Percentiles rank a stretch among this genome's conserved stretches.
phyloP scores from a whole-genome alignment of 2,329 filamentous ascomycete species.

The Verticillium nubilum region DNA sequence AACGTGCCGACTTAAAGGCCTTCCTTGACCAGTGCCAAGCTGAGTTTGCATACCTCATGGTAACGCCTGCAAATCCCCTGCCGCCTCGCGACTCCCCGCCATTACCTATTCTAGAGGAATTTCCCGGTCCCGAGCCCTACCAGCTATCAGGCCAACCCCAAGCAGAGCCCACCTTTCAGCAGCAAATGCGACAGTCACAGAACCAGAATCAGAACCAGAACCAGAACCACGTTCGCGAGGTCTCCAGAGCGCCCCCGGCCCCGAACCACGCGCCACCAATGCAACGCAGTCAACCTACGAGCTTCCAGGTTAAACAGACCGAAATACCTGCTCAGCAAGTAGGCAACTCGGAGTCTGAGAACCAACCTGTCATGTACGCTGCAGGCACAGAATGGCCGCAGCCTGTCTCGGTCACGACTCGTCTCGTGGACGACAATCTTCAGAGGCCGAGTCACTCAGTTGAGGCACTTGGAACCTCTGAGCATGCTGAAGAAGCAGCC shows the following conservation, averaged over 20 bases:
- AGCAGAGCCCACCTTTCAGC: constrained; percentile 32
- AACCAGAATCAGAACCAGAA: constrained; percentile 48
- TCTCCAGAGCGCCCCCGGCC: constrained; percentile 46
- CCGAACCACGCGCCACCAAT: constrained; percentile 51
- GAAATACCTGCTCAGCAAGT: constrained; percentile 41
- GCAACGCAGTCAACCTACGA: constrained; percentile 31
- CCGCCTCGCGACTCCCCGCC: constrained; percentile 60
- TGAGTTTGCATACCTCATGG: constrained; percentile 64
- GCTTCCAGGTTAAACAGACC: constrained; percentile 24
- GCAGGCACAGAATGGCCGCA: constrained; percentile 25
- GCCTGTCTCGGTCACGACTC: constrained; percentile 16
- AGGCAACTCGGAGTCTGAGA: constrained; percentile 50
- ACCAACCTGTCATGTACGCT: constrained; percentile 34
- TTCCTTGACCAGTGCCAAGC: constrained; percentile 61
- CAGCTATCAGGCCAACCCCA: constrained; percentile 36
- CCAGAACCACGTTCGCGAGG: constrained; percentile 54
- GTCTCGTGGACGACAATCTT: constrained; percentile 25
- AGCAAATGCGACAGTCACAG: constrained; percentile 25
- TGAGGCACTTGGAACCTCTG: constrained; percentile 30
- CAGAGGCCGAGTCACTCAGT: constrained; percentile 30
- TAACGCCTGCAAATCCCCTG: constrained; percentile 59
- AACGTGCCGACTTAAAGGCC: constrained; percentile 48
- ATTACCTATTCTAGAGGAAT: constrained; percentile 52
- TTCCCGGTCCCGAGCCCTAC: constrained; percentile 51
- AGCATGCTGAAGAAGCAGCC: constrained; percentile 34